Conservation (phyloP, 2,329 filamentous ascomycete species). For the Claviceps africana region DNA sequence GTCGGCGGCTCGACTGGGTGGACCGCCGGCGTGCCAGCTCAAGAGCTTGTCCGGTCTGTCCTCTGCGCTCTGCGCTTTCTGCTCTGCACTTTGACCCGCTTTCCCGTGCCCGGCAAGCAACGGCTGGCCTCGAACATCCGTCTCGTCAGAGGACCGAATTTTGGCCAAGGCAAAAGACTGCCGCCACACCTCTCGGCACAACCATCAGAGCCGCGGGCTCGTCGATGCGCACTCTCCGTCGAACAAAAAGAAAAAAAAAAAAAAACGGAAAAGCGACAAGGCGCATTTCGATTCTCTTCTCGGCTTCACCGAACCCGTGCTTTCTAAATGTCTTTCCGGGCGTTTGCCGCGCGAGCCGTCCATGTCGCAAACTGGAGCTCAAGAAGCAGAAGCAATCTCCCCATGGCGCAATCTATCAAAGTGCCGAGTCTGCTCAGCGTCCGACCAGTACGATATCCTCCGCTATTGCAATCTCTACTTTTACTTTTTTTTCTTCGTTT, state of each 20-base stretch:
- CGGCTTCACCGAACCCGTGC: background rate
- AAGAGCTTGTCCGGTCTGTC: background rate
- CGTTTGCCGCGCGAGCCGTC: constrained; percentile 38
- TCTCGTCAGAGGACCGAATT: background rate
- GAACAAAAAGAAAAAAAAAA: background rate
- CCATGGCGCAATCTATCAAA: constrained; percentile 74
- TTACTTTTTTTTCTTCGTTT: background rate
- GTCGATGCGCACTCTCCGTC: constrained; percentile 21
- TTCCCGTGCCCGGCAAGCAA: no score
- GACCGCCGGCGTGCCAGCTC: background rate
- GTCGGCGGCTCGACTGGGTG: constrained; percentile 1
- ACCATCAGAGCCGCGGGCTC: constrained; percentile 9
- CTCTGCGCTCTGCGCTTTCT: background rate
- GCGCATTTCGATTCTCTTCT: constrained; percentile 15
- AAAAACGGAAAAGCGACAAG: constrained; percentile 11
- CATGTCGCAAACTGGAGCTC: constrained; percentile 29
- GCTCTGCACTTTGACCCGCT: background rate
- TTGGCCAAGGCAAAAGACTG: background rate
- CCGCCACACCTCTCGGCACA: constrained; percentile 2
- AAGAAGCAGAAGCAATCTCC: constrained; percentile 21
- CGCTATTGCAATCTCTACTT: background rate
- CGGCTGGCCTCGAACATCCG: background rate
- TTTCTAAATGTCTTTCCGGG: constrained; percentile 41
- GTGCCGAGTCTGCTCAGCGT: constrained; percentile 42
- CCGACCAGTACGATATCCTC: constrained; percentile 13